Conservation (phyloP, 805 yeast genomes). For the Groenewaldozyma salmanticensis region DNA sequence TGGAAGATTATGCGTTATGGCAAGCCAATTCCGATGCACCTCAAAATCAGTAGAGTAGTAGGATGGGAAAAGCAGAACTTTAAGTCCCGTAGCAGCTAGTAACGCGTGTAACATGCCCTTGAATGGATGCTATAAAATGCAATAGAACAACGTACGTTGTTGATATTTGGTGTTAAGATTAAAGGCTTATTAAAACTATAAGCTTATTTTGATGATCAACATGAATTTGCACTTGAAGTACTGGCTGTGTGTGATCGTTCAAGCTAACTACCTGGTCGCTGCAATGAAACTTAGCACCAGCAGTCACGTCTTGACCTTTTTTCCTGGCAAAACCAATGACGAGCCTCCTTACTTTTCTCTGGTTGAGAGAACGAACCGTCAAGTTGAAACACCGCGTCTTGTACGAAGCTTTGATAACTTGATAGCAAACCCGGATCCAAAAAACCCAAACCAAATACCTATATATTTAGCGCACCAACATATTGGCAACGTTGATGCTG, state of each 20-base stretch:
- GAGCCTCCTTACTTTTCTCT: slow-evolving; percentile 12
- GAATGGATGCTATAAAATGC: no score
- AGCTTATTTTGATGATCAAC: no score
- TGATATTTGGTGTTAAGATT: no score
- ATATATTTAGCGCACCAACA: slow-evolving; percentile 4
- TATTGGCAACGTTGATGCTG: slow-evolving; percentile 8
- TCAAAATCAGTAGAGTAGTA: slow-evolving; percentile 95
- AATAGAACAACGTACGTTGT: no score
- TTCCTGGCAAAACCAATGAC: slow-evolving; percentile 5
- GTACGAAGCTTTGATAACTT: slow-evolving; percentile 4
- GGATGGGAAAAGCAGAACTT: slow-evolving; percentile 58
- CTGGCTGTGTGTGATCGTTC: no score
- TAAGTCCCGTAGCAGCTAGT: slow-evolving; percentile 52
- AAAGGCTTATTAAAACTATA: no score
- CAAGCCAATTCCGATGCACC: slow-evolving; percentile 95
- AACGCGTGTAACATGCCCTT: no score
- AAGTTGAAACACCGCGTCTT: slow-evolving; percentile 9
- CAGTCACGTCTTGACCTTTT: slow-evolving; percentile 10
- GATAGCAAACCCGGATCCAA: slow-evolving; percentile 1
- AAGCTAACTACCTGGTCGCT: no score
- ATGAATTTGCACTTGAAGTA: no score
- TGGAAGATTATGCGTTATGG: slow-evolving; percentile 74
- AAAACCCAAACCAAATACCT: not conserved
- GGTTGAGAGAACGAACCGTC: slow-evolving; percentile 8
- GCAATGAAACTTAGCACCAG: slow-evolving; percentile 10